Evolutionary conservation across 2,329 filamentous ascomycete genomes (phyloP), one percentile per base, ranked within the genome.

Genomic region (Claviceps spartinae): DNA sequence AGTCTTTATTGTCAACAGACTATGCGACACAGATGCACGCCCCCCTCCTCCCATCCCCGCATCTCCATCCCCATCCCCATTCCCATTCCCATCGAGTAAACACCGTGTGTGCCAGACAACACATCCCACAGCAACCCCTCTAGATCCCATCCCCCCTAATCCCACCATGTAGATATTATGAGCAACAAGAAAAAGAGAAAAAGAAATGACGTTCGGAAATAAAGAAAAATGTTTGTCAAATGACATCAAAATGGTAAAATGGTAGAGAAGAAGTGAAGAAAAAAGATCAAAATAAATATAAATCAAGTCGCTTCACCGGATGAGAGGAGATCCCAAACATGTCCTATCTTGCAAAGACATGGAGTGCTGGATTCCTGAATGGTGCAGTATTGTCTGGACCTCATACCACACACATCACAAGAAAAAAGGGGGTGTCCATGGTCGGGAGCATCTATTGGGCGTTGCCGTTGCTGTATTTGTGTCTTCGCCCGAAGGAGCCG

Each of bases 101-200:
- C 16, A 37, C 43, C 52, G 50, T 52, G 49, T 52, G 52, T 48
- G 52, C 43, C 37, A 43, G 20, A 54, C 52, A 52, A 54, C 52
- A 50, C 52, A 54, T 52, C 47, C 30, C 52, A 54, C 49, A 50
- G 47, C 47, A 48, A 38, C 9, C 38, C 42, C 42, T 40, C 37
- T 6, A 44, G 11, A 52, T 47, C 40, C 7, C 26, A 40, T 5
- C 16, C 16, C 30, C 11, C 36, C 41, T 22, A 18, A 16, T n/a
- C 40, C 34, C 34, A 22, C 30, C 20, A 54, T 38, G 48, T 36
- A 36, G 24, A 42, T 47, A 52, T 52, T 47, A 51, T 42, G n/a
- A 45, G 37, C 16, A 51, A 54, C 18, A 54, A 48, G 49, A 43
- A 26, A 34, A 41, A 52, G 26, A 22, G 2, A 49, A 22, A 54